Evolutionary conservation across 2,329 filamentous ascomycete species (phyloP).

Genomic region (Amauroascus verrucosus): DNA sequence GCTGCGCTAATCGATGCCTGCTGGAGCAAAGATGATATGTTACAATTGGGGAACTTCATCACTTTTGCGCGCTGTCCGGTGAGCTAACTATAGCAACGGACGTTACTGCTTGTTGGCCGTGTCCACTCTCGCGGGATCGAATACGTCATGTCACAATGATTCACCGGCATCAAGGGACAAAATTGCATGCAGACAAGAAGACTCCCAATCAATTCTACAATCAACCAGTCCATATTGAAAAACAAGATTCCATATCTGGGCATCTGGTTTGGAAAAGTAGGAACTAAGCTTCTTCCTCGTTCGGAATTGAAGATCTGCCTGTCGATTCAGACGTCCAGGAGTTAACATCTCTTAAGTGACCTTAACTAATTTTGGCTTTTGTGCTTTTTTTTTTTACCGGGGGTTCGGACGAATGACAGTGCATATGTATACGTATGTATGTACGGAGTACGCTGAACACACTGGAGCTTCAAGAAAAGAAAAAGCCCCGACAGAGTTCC

Average conservation of each 20-base stretch:
- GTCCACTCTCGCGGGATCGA: not conserved
- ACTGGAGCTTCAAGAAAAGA: not conserved
- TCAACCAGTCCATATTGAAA: slow-evolving; percentile 6
- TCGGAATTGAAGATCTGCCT: not conserved
- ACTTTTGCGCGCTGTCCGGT: not conserved
- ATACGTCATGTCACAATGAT: slow-evolving; percentile 6
- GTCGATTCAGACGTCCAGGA: not conserved
- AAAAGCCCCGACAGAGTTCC: not conserved
- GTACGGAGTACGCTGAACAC: no score
- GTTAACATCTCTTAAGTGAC: no score
- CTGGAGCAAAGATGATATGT: not conserved
- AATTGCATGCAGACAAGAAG: not conserved
- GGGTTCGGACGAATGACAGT: not conserved
- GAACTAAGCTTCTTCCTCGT: not conserved
- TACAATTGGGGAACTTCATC: not conserved
- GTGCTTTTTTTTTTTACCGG: not conserved
- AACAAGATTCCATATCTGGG: not conserved
- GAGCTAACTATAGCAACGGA: not conserved
- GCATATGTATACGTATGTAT: not conserved
- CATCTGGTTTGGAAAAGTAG: not conserved
- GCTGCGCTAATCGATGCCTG: not conserved
- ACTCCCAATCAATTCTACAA: not conserved
- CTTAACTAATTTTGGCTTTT: no score
- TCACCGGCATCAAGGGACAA: not conserved
- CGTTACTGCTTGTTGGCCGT: not conserved